These are phyloP conservation scores for Colletotrichum brevisporum DNA, from an alignment of 2,329 filamentous ascomycete species.

Conservation along the genomic window DNA sequence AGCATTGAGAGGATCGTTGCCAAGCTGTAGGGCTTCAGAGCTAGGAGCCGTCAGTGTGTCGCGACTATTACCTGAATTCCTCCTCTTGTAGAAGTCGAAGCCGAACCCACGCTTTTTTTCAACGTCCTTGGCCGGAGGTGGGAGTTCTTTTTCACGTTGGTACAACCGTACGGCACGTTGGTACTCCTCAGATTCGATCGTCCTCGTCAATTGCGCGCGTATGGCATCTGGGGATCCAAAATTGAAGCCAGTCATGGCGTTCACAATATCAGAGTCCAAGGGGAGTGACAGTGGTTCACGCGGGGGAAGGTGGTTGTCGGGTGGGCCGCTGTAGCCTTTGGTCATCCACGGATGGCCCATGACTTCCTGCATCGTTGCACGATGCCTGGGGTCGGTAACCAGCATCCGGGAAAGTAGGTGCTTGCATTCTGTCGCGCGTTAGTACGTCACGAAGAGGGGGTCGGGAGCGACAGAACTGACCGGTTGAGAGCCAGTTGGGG, in stretches of 20 bases:
- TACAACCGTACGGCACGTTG: slow-evolving; percentile 83
- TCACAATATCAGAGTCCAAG: slow-evolving; percentile 85
- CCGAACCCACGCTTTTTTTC: slow-evolving; percentile 90
- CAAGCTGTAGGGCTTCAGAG: slow-evolving; percentile 84
- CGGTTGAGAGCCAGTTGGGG: slow-evolving; percentile 90
- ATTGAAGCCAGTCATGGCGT: slow-evolving; percentile 98
- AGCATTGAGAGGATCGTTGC: slow-evolving; percentile 90
- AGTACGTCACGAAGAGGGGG: slow-evolving; percentile 51
- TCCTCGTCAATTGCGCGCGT: slow-evolving; percentile 82
- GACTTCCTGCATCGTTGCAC: slow-evolving; percentile 90
- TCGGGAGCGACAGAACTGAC: slow-evolving; percentile 65
- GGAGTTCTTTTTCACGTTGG: slow-evolving; percentile 75
- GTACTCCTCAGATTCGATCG: slow-evolving; percentile 96
- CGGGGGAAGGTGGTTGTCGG: slow-evolving; percentile 88
- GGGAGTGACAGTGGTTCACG: slow-evolving; percentile 90
- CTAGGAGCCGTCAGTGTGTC: slow-evolving; percentile 91
- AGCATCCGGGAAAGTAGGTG: slow-evolving; percentile 95
- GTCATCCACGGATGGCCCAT: slow-evolving; percentile 96
- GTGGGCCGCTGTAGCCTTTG: slow-evolving; percentile 88
- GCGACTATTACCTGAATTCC: slow-evolving; percentile 89
- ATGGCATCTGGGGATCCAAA: slow-evolving; percentile 92
- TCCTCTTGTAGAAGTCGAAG: slow-evolving; percentile 97
- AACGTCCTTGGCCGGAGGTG: slow-evolving; percentile 70
- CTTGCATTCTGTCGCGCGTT: slow-evolving; percentile 80
- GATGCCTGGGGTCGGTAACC: slow-evolving; percentile 90